A percentile compares a stretch with the other conserved stretches of the same genome.
These are phyloP conservation scores for Manihot esculenta DNA, from an alignment of 441 rosid genomes.

Conservation along the genomic window DNA sequence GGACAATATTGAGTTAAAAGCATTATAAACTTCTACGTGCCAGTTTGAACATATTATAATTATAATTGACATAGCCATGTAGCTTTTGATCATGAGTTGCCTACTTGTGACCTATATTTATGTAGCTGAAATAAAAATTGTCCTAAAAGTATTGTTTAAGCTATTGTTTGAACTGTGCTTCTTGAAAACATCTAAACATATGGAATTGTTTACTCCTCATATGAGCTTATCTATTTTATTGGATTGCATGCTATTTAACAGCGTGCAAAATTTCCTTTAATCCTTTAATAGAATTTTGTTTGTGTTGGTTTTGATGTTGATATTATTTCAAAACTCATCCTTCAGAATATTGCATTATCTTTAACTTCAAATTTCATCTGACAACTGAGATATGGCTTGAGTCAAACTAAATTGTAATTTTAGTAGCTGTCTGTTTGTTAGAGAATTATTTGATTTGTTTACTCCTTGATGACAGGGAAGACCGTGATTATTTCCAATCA, in stretches of 20 bases:
- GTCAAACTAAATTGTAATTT: background rate
- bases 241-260: background rate
- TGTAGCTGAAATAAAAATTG: background rate
- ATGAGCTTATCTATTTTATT: background rate
- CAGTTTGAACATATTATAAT: background rate
- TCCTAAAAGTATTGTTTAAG: slow-evolving; percentile 3
- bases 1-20: background rate
- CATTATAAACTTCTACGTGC: background rate
- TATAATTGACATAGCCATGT: background rate
- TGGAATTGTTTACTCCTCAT: slow-evolving; percentile 1
- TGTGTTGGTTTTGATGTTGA: background rate
- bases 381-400: background rate
- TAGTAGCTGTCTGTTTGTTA: background rate
- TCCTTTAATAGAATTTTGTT: background rate
- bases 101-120: slow-evolving; percentile 6
- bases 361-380: background rate
- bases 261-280: background rate
- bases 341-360: slow-evolving; percentile 1
- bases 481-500: slow-evolving; percentile 82
- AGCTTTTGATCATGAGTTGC: background rate
- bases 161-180: background rate
- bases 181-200: too few relatives aligned
- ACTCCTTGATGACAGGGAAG: slow-evolving; percentile 58
- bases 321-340: too few relatives aligned
- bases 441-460: slow-evolving; percentile 2